A percentile compares a stretch with the other conserved stretches of the same genome.
Evolutionary conservation across 2,329 filamentous ascomycete species (phyloP).

Genomic region (Pseudogymnoascus verrucosus): DNA sequence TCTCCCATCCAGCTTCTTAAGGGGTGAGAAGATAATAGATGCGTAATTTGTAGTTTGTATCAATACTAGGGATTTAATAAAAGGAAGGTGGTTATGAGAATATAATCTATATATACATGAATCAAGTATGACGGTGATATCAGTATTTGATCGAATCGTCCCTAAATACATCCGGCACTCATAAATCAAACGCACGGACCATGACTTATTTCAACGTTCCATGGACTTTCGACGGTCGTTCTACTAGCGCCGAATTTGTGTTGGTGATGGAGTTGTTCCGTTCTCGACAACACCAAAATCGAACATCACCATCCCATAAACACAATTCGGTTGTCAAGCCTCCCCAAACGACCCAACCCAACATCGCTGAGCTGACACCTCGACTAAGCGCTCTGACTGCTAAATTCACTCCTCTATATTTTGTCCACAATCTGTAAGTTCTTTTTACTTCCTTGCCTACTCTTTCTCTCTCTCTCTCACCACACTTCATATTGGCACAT

Average conservation of each 20-base stretch:
- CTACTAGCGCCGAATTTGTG: conserved; percentile 2
- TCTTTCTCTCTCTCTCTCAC: background rate
- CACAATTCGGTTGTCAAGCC: background rate
- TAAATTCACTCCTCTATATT: background rate
- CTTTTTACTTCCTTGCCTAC: background rate
- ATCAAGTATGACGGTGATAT: background rate
- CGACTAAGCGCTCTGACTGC: background rate
- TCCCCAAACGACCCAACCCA: background rate
- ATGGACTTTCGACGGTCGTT: background rate
- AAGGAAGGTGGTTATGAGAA: background rate
- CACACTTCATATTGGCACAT: background rate
- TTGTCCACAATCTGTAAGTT: background rate
- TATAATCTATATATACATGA: background rate
- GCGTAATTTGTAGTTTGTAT: background rate
- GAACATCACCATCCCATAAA: background rate
- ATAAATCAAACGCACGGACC: background rate
- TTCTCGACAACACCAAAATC: conserved; percentile 3
- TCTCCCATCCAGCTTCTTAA: background rate
- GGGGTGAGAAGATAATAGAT: background rate
- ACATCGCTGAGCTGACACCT: background rate
- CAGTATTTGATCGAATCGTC: background rate
- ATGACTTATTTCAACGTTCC: conserved; percentile 2
- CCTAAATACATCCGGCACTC: background rate
- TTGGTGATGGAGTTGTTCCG: background rate
- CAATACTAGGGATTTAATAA: background rate